These are phyloP conservation scores for Ceratocystis colombiana DNA, from an alignment of 2,329 filamentous ascomycete species.

Conservation along the genomic window DNA sequence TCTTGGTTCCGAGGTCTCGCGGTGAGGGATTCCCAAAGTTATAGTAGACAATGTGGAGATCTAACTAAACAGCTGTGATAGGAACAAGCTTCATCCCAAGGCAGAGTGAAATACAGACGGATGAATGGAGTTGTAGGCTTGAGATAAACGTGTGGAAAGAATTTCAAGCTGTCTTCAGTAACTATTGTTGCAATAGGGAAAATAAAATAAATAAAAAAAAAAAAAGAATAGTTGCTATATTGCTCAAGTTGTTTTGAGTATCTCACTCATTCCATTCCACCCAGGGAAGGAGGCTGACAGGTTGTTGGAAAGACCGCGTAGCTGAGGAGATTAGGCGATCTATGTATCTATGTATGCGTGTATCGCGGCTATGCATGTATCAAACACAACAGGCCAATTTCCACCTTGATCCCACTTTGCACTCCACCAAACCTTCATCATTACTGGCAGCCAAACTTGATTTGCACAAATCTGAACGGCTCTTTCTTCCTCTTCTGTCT, in stretches of 20 bases:
- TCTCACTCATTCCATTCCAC: neutral
- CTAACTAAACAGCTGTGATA: neutral
- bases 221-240: neutral
- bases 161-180: too few relatives aligned
- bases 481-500: neutral
- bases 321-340: constrained; percentile 11
- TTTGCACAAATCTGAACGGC: neutral
- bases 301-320: constrained; percentile 4
- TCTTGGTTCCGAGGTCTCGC: neutral
- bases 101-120: neutral
- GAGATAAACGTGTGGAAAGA: too few relatives aligned
- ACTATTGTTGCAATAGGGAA: neutral
- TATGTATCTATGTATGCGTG: neutral
- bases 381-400: neutral
- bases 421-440: constrained; percentile 2
- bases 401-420: constrained; percentile 6
- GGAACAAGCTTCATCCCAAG: neutral
- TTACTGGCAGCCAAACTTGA: neutral
- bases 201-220: neutral
- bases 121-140: neutral
- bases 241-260: neutral
- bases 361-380: constrained; percentile 9
- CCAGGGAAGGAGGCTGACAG: constrained; percentile 10
- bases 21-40: neutral
- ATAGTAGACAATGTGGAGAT: neutral